These are phyloP conservation scores for Leccinum broughii DNA, from an alignment of 768 basidiomycete species.

Conservation along the genomic window DNA sequence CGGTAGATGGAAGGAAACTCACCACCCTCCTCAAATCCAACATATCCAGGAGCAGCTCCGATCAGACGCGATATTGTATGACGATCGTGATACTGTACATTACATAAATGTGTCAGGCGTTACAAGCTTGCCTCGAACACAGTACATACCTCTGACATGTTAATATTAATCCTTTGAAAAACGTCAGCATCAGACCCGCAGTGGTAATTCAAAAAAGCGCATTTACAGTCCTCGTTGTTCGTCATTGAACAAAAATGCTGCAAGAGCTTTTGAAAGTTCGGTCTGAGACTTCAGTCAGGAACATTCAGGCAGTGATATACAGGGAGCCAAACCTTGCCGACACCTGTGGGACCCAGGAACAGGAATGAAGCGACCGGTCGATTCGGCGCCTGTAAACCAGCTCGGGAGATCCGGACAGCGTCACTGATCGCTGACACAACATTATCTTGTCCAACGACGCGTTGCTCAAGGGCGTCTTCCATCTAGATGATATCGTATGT, in stretches of 20 bases:
- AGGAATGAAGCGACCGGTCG: constrained; percentile 92
- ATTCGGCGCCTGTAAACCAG: constrained; percentile 85
- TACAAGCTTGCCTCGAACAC: neutral
- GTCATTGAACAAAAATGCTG: constrained; percentile 87
- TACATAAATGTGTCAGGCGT: too few relatives aligned
- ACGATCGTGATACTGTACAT: too few relatives aligned
- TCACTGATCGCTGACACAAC: constrained; percentile 85
- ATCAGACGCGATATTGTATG: constrained; percentile 77
- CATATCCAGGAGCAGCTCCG: constrained; percentile 83
- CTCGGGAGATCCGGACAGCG: constrained; percentile 89
- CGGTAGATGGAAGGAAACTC: constrained; percentile 14
- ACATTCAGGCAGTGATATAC: neutral
- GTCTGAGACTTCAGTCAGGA: constrained; percentile 44
- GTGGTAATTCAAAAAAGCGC: neutral
- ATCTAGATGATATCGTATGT: constrained; percentile 50
- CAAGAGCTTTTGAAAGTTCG: constrained; percentile 85
- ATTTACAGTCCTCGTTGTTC: constrained; percentile 81
- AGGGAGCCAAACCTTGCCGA: constrained; percentile 60
- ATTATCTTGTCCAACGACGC: constrained; percentile 90
- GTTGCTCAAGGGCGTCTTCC: constrained; percentile 72
- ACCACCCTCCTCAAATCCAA: constrained; percentile 76
- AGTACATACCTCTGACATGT: constrained; percentile 78
- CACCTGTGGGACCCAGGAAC: constrained; percentile 87
- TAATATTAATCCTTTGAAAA: constrained; percentile 74
- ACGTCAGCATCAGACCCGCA: neutral